Conservation (phyloP, 441 rosid genomes). For the Mallotus japonicus region DNA sequence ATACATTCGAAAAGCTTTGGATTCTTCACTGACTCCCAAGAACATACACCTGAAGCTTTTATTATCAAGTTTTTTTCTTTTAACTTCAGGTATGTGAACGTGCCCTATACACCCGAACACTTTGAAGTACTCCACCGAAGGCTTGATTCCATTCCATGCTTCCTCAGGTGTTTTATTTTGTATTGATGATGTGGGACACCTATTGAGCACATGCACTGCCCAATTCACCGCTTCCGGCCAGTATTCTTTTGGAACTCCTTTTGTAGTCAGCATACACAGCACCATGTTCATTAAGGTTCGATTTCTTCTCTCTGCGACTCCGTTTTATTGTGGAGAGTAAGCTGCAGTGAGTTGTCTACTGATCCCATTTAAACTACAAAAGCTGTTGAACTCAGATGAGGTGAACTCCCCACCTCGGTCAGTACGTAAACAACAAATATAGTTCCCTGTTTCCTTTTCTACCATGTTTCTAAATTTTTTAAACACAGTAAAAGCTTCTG, state of each 20-base stretch:
- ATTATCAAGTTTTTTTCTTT: background rate
- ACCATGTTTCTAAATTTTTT: background rate
- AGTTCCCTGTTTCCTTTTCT: background rate
- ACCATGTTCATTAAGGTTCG: background rate
- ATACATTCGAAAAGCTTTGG: background rate
- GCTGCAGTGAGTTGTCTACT: background rate
- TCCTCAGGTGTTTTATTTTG: too few species aligned
- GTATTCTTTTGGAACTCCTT: background rate
- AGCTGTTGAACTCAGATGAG: too few species aligned
- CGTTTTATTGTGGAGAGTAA: background rate
- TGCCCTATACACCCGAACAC: too few species aligned
- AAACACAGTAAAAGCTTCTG: background rate
- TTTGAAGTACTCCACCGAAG: too few species aligned
- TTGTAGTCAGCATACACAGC: background rate
- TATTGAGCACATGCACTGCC: too few species aligned
- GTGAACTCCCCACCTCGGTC: background rate
- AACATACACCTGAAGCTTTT: background rate
- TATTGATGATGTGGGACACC: too few species aligned
- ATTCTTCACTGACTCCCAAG: background rate
- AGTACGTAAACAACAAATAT: background rate
- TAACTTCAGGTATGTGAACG: background rate
- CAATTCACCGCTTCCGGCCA: conserved; percentile 3
- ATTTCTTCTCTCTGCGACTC: background rate
- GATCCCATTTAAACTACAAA: too few species aligned
- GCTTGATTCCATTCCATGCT: too few species aligned